Evolutionary conservation across 129 eudicot genomes (phyloP), one percentile per base, ranked within the genome.

Genomic region (Silybum marianum): DNA sequence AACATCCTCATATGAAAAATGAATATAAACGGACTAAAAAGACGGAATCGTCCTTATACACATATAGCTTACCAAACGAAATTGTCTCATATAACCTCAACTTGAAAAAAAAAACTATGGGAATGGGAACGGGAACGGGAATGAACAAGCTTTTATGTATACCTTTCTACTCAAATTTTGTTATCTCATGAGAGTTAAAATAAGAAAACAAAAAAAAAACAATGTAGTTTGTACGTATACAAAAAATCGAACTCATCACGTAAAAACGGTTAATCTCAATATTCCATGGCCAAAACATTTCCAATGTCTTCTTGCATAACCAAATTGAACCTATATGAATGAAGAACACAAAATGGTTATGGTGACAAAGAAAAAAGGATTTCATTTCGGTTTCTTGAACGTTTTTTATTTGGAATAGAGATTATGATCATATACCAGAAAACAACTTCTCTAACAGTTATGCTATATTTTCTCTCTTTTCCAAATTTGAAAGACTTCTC

Each of bases 241-340:
- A 77, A 83, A 77, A 68, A 69, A 75, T 76, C 1, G 68, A 77
- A 71, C 73, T 7, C 18, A 32, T 26, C 24, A 51, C 19, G 25
- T 23, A 38, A 51, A 48, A 51, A 22, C 11, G 54, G 74, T 58
- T 74, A 74, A 63, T 75, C 76, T 67, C 11, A 4, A 14, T 48
- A 78, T 40, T 83, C 30, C 14, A 19, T 62, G n/a, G 77, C 18
- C 28, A 71, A 77, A 71, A n/a, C 34, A 74, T 81, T 6, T 46
- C 65, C 7, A 0, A 58, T 54, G 26, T 68, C 78, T n/a, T 36
- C 72, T 51, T 70, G 78, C 73, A 77, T 23, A 60, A 25, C 73
- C 82, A 60, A 65, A 76, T 13, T 70, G 32, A 79, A 77, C 82
- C 86, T 83, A 78, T 14, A 70, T 71, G 13, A 83, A 69, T 36